These are phyloP conservation scores for Betula pendula DNA, from an alignment of 306 rosid species.

Conservation along the genomic window DNA sequence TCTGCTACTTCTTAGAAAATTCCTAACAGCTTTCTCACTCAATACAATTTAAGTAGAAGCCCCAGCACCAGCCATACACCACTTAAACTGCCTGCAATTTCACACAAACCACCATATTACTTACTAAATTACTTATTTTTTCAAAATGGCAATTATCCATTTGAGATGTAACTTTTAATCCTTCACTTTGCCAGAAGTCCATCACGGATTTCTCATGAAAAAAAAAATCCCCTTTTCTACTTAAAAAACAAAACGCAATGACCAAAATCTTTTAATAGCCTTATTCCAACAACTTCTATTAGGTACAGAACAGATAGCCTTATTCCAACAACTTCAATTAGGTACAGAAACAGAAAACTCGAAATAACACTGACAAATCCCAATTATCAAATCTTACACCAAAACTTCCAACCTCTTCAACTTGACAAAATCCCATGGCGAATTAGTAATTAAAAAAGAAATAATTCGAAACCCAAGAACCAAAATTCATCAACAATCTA, in stretches of 20 bases:
- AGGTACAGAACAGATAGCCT: slow-evolving; percentile 11
- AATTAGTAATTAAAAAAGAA: not conserved
- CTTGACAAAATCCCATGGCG: not conserved
- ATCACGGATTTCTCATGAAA: not conserved
- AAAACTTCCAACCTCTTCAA: not conserved
- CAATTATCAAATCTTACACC: slow-evolving; percentile 14
- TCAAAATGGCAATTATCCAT: not conserved
- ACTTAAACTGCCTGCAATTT: not conserved
- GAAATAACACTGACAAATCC: not conserved
- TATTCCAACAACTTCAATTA: slow-evolving; percentile 12
- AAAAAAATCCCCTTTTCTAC: slow-evolving; percentile 9
- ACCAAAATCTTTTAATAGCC: not conserved
- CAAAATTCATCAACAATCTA: slow-evolving; percentile 7
- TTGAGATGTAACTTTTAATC: slow-evolving; percentile 8
- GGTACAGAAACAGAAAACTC: slow-evolving; percentile 20
- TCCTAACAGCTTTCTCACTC: slow-evolving; percentile 11
- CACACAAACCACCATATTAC: not conserved
- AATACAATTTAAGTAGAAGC: slow-evolving; percentile 8
- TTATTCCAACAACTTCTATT: slow-evolving; percentile 12
- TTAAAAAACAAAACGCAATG: slow-evolving; percentile 10
- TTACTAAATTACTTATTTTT: slow-evolving; percentile 10
- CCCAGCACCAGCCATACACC: slow-evolving; percentile 12
- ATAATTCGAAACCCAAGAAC: not conserved
- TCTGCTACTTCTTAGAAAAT: slow-evolving; percentile 13
- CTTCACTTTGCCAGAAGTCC: slow-evolving; percentile 6